Conservation (phyloP, 169 alveolate species). For the Besnoitia besnoiti region DNA sequence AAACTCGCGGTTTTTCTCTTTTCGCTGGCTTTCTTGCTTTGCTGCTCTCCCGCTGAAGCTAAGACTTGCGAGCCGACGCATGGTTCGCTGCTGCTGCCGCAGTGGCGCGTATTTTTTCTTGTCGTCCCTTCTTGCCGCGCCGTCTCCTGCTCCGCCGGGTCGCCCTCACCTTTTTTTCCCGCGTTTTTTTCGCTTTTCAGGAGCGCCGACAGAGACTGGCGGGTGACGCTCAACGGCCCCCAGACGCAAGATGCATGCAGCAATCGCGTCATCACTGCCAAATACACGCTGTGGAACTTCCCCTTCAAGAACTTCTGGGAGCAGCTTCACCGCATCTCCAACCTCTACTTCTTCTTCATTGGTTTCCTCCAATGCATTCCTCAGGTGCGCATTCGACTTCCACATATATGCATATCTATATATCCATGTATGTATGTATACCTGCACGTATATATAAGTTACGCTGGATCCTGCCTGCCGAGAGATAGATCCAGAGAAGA, state of each 20-base stretch:
- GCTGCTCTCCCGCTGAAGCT: neutral
- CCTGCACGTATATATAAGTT: too few species aligned
- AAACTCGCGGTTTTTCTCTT: neutral
- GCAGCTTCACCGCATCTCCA: constrained; percentile 47
- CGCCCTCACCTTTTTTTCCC: neutral
- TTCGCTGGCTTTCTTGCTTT: neutral
- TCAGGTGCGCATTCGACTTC: constrained; percentile 18
- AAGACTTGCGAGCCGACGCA: too few species aligned
- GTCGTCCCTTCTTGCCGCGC: too few species aligned
- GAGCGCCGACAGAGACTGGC: neutral
- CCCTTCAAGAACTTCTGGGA: constrained; percentile 53
- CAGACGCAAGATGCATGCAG: neutral
- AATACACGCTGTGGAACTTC: constrained; percentile 39
- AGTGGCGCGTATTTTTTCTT: too few species aligned
- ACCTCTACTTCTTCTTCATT: constrained; percentile 42
- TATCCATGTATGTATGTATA: too few species aligned
- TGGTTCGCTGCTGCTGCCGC: too few species aligned
- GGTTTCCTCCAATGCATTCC: constrained; percentile 48
- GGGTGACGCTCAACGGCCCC: constrained; percentile 9
- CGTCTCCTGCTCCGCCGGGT: neutral
- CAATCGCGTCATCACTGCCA: constrained; percentile 37
- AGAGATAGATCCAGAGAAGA: too few species aligned
- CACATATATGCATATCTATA: too few species aligned
- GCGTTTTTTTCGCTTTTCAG: neutral
- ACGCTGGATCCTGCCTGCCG: too few species aligned